Base-by-base conservation (phyloP, 148 eudicot species). In the Rhododendron vialii region DNA sequence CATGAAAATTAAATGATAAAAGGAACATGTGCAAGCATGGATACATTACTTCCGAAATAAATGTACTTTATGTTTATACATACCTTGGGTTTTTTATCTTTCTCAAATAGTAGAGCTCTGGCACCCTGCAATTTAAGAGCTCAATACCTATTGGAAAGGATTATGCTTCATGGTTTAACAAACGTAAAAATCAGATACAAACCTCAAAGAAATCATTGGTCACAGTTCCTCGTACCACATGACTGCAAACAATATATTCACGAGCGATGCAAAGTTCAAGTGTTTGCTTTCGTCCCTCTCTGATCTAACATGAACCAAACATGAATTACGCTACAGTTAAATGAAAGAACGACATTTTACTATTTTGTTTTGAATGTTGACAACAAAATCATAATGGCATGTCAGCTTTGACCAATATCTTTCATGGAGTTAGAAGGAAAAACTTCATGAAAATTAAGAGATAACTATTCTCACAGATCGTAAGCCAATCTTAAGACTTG, bases 61-160 rank as follows among this genome's bases (percentile, higher is more conserved):
- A 14, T 12, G 76, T 11, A 15, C 38, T 71, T 3, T 2, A 45
- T 81, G 28, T 13, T 14, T 17, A 11, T 22, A 24, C 38, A 12
- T 53, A 90, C 92, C 90, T 89, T 85, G 14, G 92, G 92, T 12
- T 87, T 88, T 50, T 85, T 88, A 78, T 88, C 90, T 73, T 90
- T 90, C 73, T 89, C 88, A 26, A 89, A 14, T 47, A 88, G 78
- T 85, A 87, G 50, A 53, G 92, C 90, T 81, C 90, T 90, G 53
- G 87, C 15, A 84, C 92, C 92, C 90, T 90, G 87, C 78, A 65
- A 26, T 18, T 35, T 26, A 7, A 59, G 10, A 26, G 65, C 38
- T 71, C 76, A 33, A 33, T 30, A 30, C 20, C 4, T 30, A 13
- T 30, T 71, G 20, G 4, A 33, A 71, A 14, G 35, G 20, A 71